phyloP scores from a whole-genome alignment of 192 early-diverging fungal species.

The Piromyces sp. region DNA sequence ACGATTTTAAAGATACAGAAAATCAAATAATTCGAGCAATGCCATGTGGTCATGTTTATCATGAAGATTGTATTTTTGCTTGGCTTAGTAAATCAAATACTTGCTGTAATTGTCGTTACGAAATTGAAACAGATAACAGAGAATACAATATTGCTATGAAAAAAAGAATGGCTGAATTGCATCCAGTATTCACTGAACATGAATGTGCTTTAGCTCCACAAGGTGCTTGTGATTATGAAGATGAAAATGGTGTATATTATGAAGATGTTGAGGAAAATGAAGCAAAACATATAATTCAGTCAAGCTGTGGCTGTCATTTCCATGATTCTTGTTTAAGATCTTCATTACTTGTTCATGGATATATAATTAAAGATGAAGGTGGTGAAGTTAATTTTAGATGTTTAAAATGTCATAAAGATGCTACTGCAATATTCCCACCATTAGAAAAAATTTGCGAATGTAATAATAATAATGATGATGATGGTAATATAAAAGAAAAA shows the following conservation, averaged over 20 bases:
- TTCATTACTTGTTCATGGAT: background rate
- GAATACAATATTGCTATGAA: conserved; percentile 12
- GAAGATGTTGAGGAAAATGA: background rate
- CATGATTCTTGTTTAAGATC: background rate
- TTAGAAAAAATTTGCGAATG: background rate
- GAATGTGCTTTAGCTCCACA: background rate
- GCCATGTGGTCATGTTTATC: conserved; percentile 17
- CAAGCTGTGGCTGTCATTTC: background rate
- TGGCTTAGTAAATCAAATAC: conserved; percentile 14
- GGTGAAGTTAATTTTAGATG: background rate
- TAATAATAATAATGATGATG: background rate
- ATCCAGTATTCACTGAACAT: background rate
- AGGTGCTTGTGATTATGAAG: background rate
- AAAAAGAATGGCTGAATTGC: conserved; percentile 6
- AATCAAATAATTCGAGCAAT: conserved; percentile 3
- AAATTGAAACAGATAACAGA: conserved; percentile 14
- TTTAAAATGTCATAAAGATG: background rate
- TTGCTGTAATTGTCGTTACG: conserved; percentile 15
- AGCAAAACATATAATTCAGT: background rate
- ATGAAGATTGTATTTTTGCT: conserved; percentile 10
- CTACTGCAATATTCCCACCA: background rate
- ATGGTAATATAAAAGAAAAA: no score
- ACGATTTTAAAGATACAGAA: conserved; percentile 1
- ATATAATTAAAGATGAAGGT: background rate
- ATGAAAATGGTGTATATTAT: background rate